These are phyloP conservation scores for Chalciporus sphaerocephalus DNA, from an alignment of 768 basidiomycete species.

Conservation along the genomic window DNA sequence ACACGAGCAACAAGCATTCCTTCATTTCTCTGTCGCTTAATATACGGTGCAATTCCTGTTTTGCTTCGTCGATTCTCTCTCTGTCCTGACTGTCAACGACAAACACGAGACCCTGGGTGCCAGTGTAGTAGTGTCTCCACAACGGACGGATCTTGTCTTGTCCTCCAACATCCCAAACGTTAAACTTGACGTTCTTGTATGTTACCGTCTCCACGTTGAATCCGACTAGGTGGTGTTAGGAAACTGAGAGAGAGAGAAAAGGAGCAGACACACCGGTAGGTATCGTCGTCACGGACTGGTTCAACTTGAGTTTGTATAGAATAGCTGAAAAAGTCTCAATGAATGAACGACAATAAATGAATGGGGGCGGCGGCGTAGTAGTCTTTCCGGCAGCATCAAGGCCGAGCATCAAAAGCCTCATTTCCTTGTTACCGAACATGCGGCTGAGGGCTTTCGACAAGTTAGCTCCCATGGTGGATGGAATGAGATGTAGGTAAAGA, in stretches of 20 bases:
- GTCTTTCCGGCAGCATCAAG: slow-evolving; percentile 98
- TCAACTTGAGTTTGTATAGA: slow-evolving; percentile 97
- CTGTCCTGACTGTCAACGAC: slow-evolving; percentile 96
- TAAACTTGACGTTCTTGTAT: slow-evolving; percentile 97
- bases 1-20: slow-evolving; percentile 94
- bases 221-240: slow-evolving; percentile 55
- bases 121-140: slow-evolving; percentile 99
- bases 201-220: slow-evolving; percentile 99
- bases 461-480: slow-evolving; percentile 71
- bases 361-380: slow-evolving; percentile 52
- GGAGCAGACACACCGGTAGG: slow-evolving; percentile 67
- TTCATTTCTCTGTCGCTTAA: slow-evolving; percentile 97
- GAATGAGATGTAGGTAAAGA: slow-evolving; percentile 47
- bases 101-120: slow-evolving; percentile 96
- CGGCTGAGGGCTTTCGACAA: slow-evolving; percentile 82
- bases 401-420: slow-evolving; percentile 95
- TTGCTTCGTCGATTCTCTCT: slow-evolving; percentile 94
- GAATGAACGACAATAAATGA: not conserved
- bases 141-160: slow-evolving; percentile 98
- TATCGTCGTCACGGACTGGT: slow-evolving; percentile 98
- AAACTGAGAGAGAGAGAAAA: not conserved
- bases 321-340: slow-evolving; percentile 61
- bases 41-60: slow-evolving; percentile 92
- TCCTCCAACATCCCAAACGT: slow-evolving; percentile 97
- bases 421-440: slow-evolving; percentile 98